Base-by-base conservation (phyloP, 2,329 filamentous ascomycete genomes). In the Thielaviopsis euricoi region DNA sequence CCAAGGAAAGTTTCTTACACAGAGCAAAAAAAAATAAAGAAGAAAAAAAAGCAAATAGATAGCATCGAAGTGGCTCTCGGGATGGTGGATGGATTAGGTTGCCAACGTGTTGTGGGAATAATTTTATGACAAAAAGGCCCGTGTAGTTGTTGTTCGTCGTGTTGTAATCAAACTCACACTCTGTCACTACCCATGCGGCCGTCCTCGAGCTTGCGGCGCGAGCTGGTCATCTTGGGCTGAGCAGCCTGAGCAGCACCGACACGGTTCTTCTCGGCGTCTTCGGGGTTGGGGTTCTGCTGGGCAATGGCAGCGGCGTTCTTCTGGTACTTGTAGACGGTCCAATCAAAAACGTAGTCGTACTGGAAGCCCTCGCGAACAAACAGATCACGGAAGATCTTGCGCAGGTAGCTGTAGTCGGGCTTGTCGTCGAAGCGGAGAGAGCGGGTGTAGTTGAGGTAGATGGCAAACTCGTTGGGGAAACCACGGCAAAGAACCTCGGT, bases 281-380 rank as follows among this genome's bases (percentile, higher is more conserved):
- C 86, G 60, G 74, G 74, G 67, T 81, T 76, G 64, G 79, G 83
- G 64, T 83, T 83, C 65, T 86, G 87, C 71, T 91, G 85, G 65
- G 88, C 87, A 71, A 95, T 95, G 68, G 89, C 89, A 75, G 94
- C 88, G 58, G 90, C 90, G 67, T 96, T 97, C 85, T 96, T 96
- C 81, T 96, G 90, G 79, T 97, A 96, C 79, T 97, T 97, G 83
- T 96, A 97, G 67, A 97, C 93, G 61, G 93, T 98, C 93, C 93
- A 98, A 76, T 98, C 93, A 68, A 98, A 98, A 66, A 98, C 93
- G 67, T 98, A 97, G 74, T 98, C 93, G 73, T 98, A 97, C 77
- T 98, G 93, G 84, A 97, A 98, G 58, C 91, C 93, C 74, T 97
- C 93, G 62, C 93, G 89, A 65, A 98, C 93, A 69, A 98, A 98